These are phyloP conservation scores for Rhizophagus sp. DNA, from an alignment of 192 early-diverging fungal species.

Conservation along the genomic window DNA sequence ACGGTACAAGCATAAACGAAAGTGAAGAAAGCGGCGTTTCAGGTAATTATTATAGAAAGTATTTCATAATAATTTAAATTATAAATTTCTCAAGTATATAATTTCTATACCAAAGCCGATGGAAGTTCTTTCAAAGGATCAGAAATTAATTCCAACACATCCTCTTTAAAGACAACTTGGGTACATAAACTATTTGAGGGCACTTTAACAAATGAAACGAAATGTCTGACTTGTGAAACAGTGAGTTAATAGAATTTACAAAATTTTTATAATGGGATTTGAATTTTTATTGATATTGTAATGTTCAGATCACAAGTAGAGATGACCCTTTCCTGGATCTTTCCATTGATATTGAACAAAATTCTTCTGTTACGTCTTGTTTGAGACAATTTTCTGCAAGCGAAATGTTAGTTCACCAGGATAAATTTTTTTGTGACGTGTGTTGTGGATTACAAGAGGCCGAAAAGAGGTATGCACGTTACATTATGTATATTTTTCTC, in stretches of 20 bases:
- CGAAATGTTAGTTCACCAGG: slow-evolving; percentile 92
- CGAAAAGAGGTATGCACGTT: slow-evolving; percentile 67
- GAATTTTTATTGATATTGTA: slow-evolving; percentile 14
- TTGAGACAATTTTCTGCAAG: slow-evolving; percentile 94
- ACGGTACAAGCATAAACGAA: slow-evolving; percentile 27
- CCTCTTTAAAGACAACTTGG: slow-evolving; percentile 69
- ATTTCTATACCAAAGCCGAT: slow-evolving; percentile 28
- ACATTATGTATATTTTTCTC: neutral
- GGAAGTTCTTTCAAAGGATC: slow-evolving; percentile 40
- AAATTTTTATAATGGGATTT: neutral
- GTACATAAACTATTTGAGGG: slow-evolving; percentile 97
- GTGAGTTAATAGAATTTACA: slow-evolving; percentile 39
- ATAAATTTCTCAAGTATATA: neutral
- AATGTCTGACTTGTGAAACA: slow-evolving; percentile 95
- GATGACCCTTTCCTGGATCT: slow-evolving; percentile 96
- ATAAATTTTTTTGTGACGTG: slow-evolving; percentile 98
- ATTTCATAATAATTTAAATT: neutral
- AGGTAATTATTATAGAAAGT: neutral
- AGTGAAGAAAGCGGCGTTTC: slow-evolving; percentile 6
- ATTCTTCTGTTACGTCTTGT: slow-evolving; percentile 93
- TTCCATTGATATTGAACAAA: slow-evolving; percentile 94
- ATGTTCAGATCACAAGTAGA: slow-evolving; percentile 72
- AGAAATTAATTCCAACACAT: slow-evolving; percentile 34
- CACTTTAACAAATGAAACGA: slow-evolving; percentile 92
- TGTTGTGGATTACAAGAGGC: slow-evolving; percentile 97